phyloP scores from a whole-genome alignment of 768 basidiomycete genomes.

The Suillus subluteus region DNA sequence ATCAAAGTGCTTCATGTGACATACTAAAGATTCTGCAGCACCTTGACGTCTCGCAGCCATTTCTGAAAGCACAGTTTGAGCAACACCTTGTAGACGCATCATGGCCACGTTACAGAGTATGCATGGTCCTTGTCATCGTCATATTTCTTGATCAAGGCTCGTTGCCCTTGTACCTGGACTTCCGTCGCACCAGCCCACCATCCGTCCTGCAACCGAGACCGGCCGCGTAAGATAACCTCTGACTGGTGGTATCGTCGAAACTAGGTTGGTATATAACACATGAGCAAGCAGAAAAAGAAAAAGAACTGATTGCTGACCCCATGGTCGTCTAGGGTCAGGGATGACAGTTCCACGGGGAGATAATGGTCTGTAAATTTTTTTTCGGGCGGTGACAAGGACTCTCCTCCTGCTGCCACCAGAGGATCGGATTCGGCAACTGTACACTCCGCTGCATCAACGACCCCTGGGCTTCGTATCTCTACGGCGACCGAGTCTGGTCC shows the following conservation, averaged over 20 bases:
- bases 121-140: constrained; percentile 39
- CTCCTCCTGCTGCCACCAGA: constrained; percentile 18
- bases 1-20: constrained; percentile 17
- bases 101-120: constrained; percentile 31
- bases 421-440: background rate
- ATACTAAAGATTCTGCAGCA: constrained; percentile 53
- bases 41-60: constrained; percentile 55
- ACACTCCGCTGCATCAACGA: background rate
- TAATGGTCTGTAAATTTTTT: constrained; percentile 23
- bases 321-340: constrained; percentile 30
- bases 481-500: background rate
- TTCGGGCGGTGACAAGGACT: constrained; percentile 24
- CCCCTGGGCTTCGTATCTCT: constrained; percentile 10
- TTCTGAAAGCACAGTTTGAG: constrained; percentile 30
- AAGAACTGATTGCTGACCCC: constrained; percentile 31
- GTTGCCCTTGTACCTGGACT: constrained; percentile 44
- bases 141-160: constrained; percentile 48
- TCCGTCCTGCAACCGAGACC: constrained; percentile 40
- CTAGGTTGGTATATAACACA: constrained; percentile 27
- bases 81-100: background rate
- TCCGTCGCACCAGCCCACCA: constrained; percentile 53
- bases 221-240: constrained; percentile 43
- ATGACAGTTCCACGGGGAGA: constrained; percentile 26
- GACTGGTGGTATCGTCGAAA: constrained; percentile 56
- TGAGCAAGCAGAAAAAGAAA: constrained; percentile 4